Base-by-base conservation (phyloP, 2,329 filamentous ascomycete genomes). In the Trichoderma koningiopsis region DNA sequence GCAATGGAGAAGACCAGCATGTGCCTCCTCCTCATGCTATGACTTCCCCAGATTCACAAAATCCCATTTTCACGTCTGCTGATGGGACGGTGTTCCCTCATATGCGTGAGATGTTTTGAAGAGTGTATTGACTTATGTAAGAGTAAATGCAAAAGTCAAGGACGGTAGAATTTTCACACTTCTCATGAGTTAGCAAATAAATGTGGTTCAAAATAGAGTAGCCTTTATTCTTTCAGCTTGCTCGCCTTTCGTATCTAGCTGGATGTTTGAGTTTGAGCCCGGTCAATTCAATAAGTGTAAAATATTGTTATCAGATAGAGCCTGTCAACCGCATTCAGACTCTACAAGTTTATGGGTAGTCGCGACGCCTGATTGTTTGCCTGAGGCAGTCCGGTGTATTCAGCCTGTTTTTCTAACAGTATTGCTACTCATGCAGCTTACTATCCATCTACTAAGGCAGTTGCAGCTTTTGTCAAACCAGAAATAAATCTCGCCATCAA, bases 61-160 rank as follows among this genome's bases (percentile, higher is more conserved):
- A 65, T 29, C 62, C 66, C 52, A 70, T 76, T 68, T 79, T 76
- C 61, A 72, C 70, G 14, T 60, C 70, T 10, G 52, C 72, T 5
- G 76, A 79, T 29, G 75, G 76, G 5, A 81, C 79, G 2, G 77
- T 81, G 5, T 82, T 80, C 69, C 70, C 76, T 27, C 79, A 81
- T 27, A 75, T 82, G 16, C 75, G 75, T 55, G 79, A 82, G 47
- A 77, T 82, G 78, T 80, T 80, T 67, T 82, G 24, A 68, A 10
- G 31, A 10, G n/a, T 22, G 14, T 37, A 13, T 31, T 33, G n/a
- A 22, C 6, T 13, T 5, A 5, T 47, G 40, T 5, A 11, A 22
- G n/a, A 5, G 47, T 24, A 13, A 5, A 5, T 24, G 22, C 8
- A 49, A 11, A 22, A 13, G n/a, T 24, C n/a, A 24, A 13, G 22